These are phyloP conservation scores for Aphanomyces cochlioides DNA, from an alignment of 352 stramenopile genomes.

Conservation along the genomic window DNA sequence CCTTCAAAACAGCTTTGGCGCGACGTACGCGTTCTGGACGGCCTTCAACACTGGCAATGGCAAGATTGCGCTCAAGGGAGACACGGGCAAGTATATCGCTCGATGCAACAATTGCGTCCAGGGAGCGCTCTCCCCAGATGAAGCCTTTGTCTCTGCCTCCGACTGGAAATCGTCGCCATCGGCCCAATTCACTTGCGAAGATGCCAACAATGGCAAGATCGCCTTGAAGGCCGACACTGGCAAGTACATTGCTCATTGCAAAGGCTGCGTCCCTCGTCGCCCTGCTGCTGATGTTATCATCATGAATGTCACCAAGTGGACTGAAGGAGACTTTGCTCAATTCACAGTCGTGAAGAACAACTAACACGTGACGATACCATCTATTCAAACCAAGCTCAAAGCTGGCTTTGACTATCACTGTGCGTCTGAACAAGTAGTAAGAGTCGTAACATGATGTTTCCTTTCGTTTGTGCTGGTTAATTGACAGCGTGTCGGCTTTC, in stretches of 20 bases:
- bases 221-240: background rate
- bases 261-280: background rate
- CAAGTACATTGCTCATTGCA: background rate
- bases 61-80: constrained; percentile 12
- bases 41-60: constrained; percentile 4
- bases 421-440: no score
- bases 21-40: background rate
- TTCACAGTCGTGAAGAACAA: no score
- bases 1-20: background rate
- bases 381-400: no score
- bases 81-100: background rate
- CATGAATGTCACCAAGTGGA: no score
- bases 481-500: no score
- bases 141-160: background rate
- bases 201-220: background rate
- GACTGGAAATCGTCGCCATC: background rate
- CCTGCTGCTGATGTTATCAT: no score
- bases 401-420: no score
- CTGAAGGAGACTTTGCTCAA: no score
- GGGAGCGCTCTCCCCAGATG: no score
- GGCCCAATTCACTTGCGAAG: background rate
- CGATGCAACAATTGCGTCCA: background rate
- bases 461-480: no score
- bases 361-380: no score
- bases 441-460: no score